Evolutionary conservation across 257 asterid species (phyloP), one percentile per base, ranked within the genome.

Genomic region (Rehmannia glutinosa): DNA sequence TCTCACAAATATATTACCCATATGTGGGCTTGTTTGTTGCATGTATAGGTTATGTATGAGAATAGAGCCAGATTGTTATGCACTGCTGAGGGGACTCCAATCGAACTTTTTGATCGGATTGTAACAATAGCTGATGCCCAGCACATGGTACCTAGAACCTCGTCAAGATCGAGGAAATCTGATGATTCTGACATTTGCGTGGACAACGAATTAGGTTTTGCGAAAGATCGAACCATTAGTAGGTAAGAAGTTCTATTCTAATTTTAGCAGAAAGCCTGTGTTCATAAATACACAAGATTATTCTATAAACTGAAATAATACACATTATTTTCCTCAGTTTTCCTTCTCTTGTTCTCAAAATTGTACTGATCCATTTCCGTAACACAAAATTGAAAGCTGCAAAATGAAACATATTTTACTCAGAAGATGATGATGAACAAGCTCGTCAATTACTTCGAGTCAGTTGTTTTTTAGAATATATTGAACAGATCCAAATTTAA

Each of bases 211-310:
- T 76, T 93, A 21, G 97, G 99, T 65, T 93, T 93, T 54, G 95
- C 97, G 6, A 93, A 93, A 76, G 97, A 90, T 57, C 98, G 97
- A 43, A 87, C 98, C 73, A 84, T 93, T 75, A 90, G 99, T 74
- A 81, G 99, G 99, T 93, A 80, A 45, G 66, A n/a, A 10, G 13
- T n/a, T 27, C 17, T 45, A 30, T 13, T 66, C 42, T 56, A 13
- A 7, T 10, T 66, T 57, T 65, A 8, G n/a, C n/a, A 2, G 2
- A 35, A 47, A 47, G 3, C 19, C 5, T 16, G 23, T n/a, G n/a
- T n/a, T n/a, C n/a, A n/a, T n/a, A n/a, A n/a, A n/a, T n/a, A n/a
- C n/a, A n/a, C n/a, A n/a, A n/a, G n/a, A n/a, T n/a, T n/a, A n/a
- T n/a, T n/a, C n/a, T n/a, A n/a, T 15, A 20, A 38, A 38, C 66